Evolutionary conservation across 805 yeast genomes (phyloP), one percentile per base, ranked within the genome.

Genomic region (Brettanomyces sp.): DNA sequence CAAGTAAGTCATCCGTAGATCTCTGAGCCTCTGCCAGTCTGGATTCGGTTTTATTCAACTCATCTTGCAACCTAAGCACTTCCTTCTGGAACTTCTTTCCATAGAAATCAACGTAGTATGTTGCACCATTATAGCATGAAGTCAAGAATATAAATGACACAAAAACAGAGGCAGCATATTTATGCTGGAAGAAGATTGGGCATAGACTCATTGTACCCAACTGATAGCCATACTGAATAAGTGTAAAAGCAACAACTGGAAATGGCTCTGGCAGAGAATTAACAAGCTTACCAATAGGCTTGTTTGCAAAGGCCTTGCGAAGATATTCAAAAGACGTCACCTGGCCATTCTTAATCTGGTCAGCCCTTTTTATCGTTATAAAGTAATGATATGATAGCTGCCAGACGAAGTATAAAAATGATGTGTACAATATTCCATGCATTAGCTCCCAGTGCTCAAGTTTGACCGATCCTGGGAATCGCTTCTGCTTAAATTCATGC

Each of bases 111-210:
- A 93, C 74, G 62, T 91, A 91, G 60, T 87, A 91, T 0, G 95
- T 87, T 2, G 98, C 99, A 28, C 99, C 99, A 53, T 93, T 90
- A 61, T 83, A 88, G 38, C 89, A 72, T 1, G 98, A 95, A 61
- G 78, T 74, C 41, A 80, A 62, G 54, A 90, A 89, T n/a, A 91
- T 86, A 43, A 75, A 71, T 2, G 77, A 64, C 51, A 91, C 72
- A 57, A 89, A 90, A 1, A 71, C 52, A 1, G 82, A 77, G 24
- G 93, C 86, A 2, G 85, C 76, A 39, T 67, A 64, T 56, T 82
- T 81, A 60, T 80, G 76, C 39, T 74, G 70, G 64, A 86, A 86
- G 84, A 95, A 86, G n/a, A 93, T 60, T 0, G 96, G 95, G 57
- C 96, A 87, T 4, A 88, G 73, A 42, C 81, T 65, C 98, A 91